These are phyloP conservation scores for Rhodosporidiobolus odoratus DNA, from an alignment of 768 basidiomycete genomes.

Conservation along the genomic window DNA sequence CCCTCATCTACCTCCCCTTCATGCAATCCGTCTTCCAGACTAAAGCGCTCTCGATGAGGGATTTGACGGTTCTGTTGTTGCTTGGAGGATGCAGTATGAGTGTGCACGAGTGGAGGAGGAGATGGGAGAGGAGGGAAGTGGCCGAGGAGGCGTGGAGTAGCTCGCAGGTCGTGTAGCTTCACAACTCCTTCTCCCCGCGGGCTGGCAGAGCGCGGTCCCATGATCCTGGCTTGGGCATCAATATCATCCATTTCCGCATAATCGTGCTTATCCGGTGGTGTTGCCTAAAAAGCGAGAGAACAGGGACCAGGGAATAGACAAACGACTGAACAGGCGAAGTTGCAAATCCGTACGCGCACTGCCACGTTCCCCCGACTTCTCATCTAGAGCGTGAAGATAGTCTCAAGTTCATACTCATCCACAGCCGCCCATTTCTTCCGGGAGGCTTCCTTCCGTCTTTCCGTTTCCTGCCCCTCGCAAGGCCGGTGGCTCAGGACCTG, in stretches of 20 bases:
- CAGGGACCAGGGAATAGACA: no score
- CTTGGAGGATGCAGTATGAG: conserved; percentile 52
- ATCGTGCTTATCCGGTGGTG: no score
- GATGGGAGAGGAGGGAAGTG: conserved; percentile 27
- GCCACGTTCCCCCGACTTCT: no score
- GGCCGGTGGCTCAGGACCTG: background rate
- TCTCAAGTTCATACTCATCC: conserved; percentile 15
- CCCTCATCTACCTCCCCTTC: conserved; percentile 79
- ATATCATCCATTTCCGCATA: no score
- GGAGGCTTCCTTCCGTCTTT: background rate
- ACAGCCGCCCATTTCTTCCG: conserved; percentile 20
- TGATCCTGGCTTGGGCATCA: no score
- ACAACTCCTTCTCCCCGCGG: no score
- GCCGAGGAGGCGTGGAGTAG: conserved; percentile 34
- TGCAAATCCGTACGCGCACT: no score
- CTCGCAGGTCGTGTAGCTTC: conserved; percentile 20
- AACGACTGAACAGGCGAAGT: no score
- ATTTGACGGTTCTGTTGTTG: conserved; percentile 64
- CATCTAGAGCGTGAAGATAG: conserved; percentile 1
- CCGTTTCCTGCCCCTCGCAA: background rate
- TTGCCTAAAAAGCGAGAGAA: no score
- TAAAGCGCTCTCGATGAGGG: conserved; percentile 63
- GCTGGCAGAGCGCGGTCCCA: no score
- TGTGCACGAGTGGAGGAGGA: conserved; percentile 34
- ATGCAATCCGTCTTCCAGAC: conserved; percentile 94